A percentile compares a stretch with the other conserved stretches of the same genome.
Conservation (phyloP, 2,329 filamentous ascomycete species). For the Knoxdaviesia proteae region DNA sequence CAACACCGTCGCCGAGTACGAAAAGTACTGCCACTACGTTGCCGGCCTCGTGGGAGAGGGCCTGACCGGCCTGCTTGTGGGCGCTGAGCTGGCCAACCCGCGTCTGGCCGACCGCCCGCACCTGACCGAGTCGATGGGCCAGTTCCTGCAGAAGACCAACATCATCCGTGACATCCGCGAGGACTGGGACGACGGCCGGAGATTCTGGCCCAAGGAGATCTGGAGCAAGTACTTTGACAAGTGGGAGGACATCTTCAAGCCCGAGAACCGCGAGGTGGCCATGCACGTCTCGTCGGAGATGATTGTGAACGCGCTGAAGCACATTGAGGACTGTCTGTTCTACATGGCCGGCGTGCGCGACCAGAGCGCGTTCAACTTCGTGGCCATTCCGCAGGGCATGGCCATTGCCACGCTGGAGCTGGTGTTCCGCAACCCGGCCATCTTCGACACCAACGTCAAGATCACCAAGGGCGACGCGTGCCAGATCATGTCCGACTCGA, state of each 20-base stretch:
- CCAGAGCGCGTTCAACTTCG: slow-evolving; percentile 98
- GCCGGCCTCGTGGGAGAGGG: slow-evolving; percentile 97
- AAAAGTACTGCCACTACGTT: slow-evolving; percentile 94
- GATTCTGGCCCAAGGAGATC: slow-evolving; percentile 90
- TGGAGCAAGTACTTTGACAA: slow-evolving; percentile 88
- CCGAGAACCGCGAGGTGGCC: slow-evolving; percentile 55
- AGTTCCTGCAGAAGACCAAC: slow-evolving; percentile 96
- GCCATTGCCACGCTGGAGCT: slow-evolving; percentile 86
- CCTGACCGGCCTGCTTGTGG: slow-evolving; percentile 73
- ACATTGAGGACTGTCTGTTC: slow-evolving; percentile 85
- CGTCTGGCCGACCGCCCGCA: slow-evolving; percentile 58
- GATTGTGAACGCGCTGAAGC: slow-evolving; percentile 72
- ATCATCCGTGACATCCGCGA: slow-evolving; percentile 92
- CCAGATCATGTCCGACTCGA: slow-evolving; percentile 75
- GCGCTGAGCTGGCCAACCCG: slow-evolving; percentile 68
- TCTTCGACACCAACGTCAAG: slow-evolving; percentile 81
- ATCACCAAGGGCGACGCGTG: slow-evolving; percentile 93
- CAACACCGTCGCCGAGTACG: slow-evolving; percentile 70
- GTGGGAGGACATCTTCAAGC: slow-evolving; percentile 79
- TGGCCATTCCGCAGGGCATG: slow-evolving; percentile 91
- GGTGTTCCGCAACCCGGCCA: slow-evolving; percentile 73
- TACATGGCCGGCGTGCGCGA: slow-evolving; percentile 90
- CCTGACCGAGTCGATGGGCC: slow-evolving; percentile 86
- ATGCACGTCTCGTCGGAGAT: slow-evolving; percentile 81
- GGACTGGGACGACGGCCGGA: slow-evolving; percentile 67